phyloP scores from a whole-genome alignment of 225 moss, liverwort and hornwort genomes.

The Polytrichum commune region DNA sequence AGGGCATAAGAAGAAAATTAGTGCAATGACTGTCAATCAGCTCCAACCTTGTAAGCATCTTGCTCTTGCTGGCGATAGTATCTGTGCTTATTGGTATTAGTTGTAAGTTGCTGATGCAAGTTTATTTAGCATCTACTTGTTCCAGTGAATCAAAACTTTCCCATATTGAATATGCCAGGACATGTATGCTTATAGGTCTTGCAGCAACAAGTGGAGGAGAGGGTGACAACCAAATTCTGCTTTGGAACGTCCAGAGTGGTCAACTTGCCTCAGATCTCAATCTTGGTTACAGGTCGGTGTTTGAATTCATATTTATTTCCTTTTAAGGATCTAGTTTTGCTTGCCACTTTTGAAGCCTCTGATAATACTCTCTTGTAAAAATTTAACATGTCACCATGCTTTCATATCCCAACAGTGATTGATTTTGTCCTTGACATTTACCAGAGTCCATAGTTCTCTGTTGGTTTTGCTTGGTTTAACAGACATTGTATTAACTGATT shows the following conservation, averaged over 20 bases:
- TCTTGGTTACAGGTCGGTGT: constrained; percentile 54
- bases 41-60: constrained; percentile 58
- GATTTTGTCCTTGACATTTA: neutral
- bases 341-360: neutral
- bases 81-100: no score
- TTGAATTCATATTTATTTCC: neutral
- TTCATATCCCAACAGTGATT: neutral
- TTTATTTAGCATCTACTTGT: neutral
- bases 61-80: neutral
- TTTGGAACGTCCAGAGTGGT: constrained; percentile 91
- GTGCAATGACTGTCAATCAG: constrained; percentile 84
- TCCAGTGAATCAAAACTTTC: no score
- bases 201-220: constrained; percentile 88
- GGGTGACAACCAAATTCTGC: constrained; percentile 78
- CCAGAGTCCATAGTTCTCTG: neutral
- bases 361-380: constrained; percentile 1
- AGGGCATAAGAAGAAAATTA: constrained; percentile 85
- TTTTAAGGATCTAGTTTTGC: neutral
- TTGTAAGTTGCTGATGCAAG: no score
- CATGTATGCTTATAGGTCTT: constrained; percentile 44
- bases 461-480: no score
- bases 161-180: no score
- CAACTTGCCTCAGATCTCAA: constrained; percentile 82
- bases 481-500: no score
- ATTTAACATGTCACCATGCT: neutral